Evolutionary conservation across 2,329 filamentous ascomycete genomes (phyloP), one percentile per base, ranked within the genome.

Genomic region (Fusarium sacchari): DNA sequence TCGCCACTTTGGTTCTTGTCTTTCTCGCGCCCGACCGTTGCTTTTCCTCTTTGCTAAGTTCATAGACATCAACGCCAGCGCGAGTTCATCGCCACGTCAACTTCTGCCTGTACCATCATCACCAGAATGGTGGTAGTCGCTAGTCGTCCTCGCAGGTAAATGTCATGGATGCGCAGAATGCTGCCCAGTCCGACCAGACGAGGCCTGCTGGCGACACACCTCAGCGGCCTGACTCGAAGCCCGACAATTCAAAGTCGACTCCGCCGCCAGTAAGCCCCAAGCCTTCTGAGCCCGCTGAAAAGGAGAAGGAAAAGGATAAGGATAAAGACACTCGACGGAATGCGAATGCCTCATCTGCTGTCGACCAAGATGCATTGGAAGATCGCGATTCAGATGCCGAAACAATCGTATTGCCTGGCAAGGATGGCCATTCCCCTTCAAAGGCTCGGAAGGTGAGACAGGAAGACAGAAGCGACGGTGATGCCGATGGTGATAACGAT

Each of bases 331-430:
- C 79, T 34, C 76, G 78, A n/a, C 74, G 81, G 17, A 78, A 78
- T 61, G 83, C 79, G 66, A 83, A 84, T 36, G 49, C 72, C 30
- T 72, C 72, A 22, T 61, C 71, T 26, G 75, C 66, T 32, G 32
- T 73, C 58, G 78, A 82, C 26, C 78, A 81, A 58, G 84, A 88
- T 63, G 81, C 77, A 61, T 80, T 80, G 28, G 83, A 83, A 65
- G 90, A 91, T 67, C 90, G 87, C 77, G 90, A 92, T 76, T 93
- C 91, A 3, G 91, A 93, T 78, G 91, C 91, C 55, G 91, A 93
- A 82, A 93, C 91, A 20, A 92, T 93, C 70, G 91, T 93, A 40
- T 81, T 93, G 39, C 87, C 90, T 17, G 89, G 89, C 34, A 92
- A 91, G 78, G 88, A 92, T 79, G 89, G 89, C 43, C 84, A 89